A percentile compares a stretch with the other conserved stretches of the same genome.
Conservation (phyloP, 495 filamentous ascomycete species). For the Penicillium chermesinum region DNA sequence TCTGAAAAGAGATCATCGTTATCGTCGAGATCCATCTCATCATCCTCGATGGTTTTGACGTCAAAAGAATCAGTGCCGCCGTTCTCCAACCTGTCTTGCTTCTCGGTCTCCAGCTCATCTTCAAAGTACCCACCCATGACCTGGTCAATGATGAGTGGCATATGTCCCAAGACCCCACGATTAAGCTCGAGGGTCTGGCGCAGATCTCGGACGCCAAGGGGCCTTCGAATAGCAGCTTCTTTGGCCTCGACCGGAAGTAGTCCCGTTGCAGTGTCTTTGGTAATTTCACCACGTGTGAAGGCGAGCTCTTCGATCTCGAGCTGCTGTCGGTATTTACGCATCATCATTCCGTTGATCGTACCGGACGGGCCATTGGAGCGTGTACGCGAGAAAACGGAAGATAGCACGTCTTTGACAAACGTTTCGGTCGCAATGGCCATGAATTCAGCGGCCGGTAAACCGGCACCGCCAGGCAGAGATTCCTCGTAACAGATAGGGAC, state of each 20-base stretch:
- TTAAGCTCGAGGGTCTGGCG: constrained; percentile 69
- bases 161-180: constrained; percentile 67
- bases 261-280: constrained; percentile 57
- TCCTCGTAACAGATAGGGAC: constrained; percentile 91
- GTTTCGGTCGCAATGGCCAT: constrained; percentile 89
- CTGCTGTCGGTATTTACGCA: constrained; percentile 67
- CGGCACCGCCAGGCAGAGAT: constrained; percentile 70
- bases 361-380: constrained; percentile 72
- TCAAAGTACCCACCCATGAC: constrained; percentile 70
- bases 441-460: constrained; percentile 69
- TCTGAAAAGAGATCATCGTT: constrained; percentile 43
- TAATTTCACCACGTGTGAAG: constrained; percentile 61
- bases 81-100: constrained; percentile 43
- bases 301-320: constrained; percentile 68
- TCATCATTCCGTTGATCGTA: constrained; percentile 68
- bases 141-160: constrained; percentile 66
- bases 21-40: constrained; percentile 62
- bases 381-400: constrained; percentile 70
- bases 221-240: constrained; percentile 58
- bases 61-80: constrained; percentile 20
- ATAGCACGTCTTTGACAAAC: constrained; percentile 84
- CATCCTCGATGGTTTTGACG: constrained; percentile 32
- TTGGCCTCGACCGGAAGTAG: constrained; percentile 72
- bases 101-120: constrained; percentile 62
- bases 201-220: constrained; percentile 74